phyloP scores from a whole-genome alignment of 179 eudicot genomes.

The Silene coronaria region DNA sequence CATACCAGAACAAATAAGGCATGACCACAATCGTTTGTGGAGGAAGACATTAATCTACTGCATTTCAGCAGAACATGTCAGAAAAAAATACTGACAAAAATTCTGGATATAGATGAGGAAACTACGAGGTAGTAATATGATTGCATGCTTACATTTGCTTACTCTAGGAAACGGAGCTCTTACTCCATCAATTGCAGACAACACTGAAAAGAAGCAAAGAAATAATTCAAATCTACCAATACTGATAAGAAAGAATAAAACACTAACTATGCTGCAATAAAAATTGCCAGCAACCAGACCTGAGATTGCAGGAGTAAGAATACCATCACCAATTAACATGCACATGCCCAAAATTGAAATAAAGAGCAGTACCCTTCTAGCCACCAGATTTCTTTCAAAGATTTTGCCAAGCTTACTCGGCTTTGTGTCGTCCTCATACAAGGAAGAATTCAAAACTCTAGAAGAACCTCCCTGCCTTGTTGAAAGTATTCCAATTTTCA shows the following conservation, averaged over 20 bases:
- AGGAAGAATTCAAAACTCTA: conserved; percentile 20
- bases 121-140: neutral
- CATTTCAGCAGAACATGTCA: neutral
- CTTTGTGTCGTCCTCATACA: conserved; percentile 22
- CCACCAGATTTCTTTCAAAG: conserved; percentile 46
- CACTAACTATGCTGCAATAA: neutral
- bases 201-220: conserved; percentile 26
- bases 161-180: conserved; percentile 56
- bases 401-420: conserved; percentile 40
- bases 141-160: conserved; percentile 42
- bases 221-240: neutral
- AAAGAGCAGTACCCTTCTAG: conserved; percentile 55
- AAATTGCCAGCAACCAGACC: conserved; percentile 23
- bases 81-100: neutral
- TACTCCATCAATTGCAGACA: conserved; percentile 59
- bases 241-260: neutral
- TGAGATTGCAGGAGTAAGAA: conserved; percentile 66
- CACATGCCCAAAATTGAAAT: conserved; percentile 67
- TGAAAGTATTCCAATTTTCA: conserved; percentile 51
- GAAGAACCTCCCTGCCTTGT: conserved; percentile 24
- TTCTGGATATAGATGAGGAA: neutral
- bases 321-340: conserved; percentile 64
- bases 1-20: neutral
- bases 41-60: neutral
- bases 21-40: neutral